Percentiles rank a stretch among this genome's conserved stretches.
Evolutionary conservation across 768 basidiomycete genomes (phyloP).

Genomic region (Leccinum incarnatum): DNA sequence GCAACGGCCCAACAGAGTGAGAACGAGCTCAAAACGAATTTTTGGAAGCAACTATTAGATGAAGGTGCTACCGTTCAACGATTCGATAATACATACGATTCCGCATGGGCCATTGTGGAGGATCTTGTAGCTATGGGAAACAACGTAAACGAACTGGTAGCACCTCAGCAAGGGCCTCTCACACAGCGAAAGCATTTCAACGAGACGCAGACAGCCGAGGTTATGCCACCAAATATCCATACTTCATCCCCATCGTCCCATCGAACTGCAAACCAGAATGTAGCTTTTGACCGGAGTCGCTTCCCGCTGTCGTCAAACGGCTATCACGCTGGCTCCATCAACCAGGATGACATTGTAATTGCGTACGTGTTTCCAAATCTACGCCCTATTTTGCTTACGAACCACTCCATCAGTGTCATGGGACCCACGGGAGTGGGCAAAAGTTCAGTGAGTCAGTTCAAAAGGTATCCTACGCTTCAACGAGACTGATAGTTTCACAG

Average conservation of each 20-base stretch:
- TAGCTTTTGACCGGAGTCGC: no score
- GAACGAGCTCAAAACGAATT: conserved; percentile 22
- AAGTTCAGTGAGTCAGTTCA: conserved; percentile 13
- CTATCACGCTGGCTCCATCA: background rate
- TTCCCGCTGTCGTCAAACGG: no score
- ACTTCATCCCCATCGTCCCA: no score
- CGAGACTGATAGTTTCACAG: background rate
- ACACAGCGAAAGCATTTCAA: no score
- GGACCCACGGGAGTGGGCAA: conserved; percentile 14
- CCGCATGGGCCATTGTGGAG: conserved; percentile 2
- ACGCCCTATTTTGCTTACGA: background rate
- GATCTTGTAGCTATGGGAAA: background rate
- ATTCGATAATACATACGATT: background rate
- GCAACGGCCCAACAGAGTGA: conserved; percentile 15
- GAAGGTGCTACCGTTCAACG: background rate
- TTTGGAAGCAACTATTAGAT: conserved; percentile 16
- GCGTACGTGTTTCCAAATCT: conserved; percentile 7
- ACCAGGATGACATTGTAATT: conserved; percentile 12
- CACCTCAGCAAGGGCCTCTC: no score
- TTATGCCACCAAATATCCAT: no score
- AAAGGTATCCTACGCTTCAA: background rate
- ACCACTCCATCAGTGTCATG: conserved; percentile 10
- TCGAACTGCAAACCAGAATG: no score
- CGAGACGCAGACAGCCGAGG: no score
- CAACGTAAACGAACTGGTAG: no score